A percentile compares a stretch with the other conserved stretches of the same genome.
Evolutionary conservation across 257 asterid genomes (phyloP).

Genomic region (Capsicum rhomboideum): DNA sequence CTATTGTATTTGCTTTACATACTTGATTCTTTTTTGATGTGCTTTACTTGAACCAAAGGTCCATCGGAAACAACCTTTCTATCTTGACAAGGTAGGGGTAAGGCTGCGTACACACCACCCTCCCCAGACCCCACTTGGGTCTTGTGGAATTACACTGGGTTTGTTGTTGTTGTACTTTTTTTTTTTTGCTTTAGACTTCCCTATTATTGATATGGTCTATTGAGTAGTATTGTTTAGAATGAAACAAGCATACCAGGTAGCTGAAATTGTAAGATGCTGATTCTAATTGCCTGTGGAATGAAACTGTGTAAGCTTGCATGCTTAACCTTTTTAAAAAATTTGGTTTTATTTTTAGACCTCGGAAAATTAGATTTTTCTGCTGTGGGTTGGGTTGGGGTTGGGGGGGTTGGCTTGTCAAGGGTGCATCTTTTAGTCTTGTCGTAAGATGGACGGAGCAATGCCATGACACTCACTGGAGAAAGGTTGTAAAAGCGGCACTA

Average conservation of each 20-base stretch:
- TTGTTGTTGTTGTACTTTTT: neutral
- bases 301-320: neutral
- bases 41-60: too few species aligned
- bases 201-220: neutral
- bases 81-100: too few species aligned
- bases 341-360: neutral
- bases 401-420: neutral
- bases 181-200: neutral
- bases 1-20: too few species aligned
- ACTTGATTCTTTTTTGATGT: too few species aligned
- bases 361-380: neutral
- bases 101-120: too few species aligned
- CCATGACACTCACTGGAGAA: neutral
- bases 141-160: too few species aligned
- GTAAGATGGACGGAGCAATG: neutral
- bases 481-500: neutral
- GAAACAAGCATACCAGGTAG: neutral
- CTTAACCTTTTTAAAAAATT: neutral
- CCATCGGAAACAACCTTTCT: too few species aligned
- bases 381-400: too few species aligned
- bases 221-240: neutral
- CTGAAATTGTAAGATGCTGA: neutral
- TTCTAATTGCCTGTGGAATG: neutral
- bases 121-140: too few species aligned
- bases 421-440: neutral